phyloP scores from a whole-genome alignment of 2,329 filamentous ascomycete genomes.

The Beauveria medogensis region DNA sequence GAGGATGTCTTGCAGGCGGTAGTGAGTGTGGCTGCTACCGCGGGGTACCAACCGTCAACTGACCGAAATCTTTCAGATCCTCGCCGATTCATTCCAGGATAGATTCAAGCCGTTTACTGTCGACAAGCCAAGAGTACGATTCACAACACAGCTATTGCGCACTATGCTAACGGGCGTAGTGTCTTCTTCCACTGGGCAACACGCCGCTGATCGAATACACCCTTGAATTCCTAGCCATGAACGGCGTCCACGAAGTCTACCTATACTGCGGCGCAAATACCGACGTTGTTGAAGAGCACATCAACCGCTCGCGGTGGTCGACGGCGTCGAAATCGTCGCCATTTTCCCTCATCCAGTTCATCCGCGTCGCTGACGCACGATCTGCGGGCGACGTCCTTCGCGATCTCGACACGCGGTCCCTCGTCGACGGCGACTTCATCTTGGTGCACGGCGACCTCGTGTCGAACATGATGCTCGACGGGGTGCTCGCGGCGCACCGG shows the following conservation, averaged over 20 bases:
- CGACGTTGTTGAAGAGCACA: constrained; percentile 79
- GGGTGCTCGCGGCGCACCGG: constrained; percentile 68
- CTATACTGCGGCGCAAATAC: constrained; percentile 86
- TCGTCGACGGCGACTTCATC: constrained; percentile 86
- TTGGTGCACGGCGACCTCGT: constrained; percentile 89
- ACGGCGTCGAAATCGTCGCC: constrained; percentile 47
- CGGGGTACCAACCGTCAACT: constrained; percentile 14
- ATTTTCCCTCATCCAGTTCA: constrained; percentile 74
- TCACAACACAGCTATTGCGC: background rate
- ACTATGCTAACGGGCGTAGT: constrained; percentile 43
- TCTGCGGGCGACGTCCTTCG: constrained; percentile 92
- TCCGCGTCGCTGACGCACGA: constrained; percentile 73
- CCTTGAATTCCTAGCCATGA: constrained; percentile 89
- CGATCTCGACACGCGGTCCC: constrained; percentile 76
- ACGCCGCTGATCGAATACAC: constrained; percentile 96
- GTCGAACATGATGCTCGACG: constrained; percentile 79
- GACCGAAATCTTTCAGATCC: constrained; percentile 45
- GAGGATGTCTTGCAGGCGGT: constrained; percentile 53
- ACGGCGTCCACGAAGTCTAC: constrained; percentile 88
- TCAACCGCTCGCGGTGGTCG: constrained; percentile 68
- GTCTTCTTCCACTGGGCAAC: constrained; percentile 87
- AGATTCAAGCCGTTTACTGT: constrained; percentile 84
- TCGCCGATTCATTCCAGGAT: constrained; percentile 92
- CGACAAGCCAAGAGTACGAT: constrained; percentile 72
- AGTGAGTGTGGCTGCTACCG: constrained; percentile 28